Evolutionary conservation across 2,329 filamentous ascomycete species (phyloP).

Genomic region (Knoxdaviesia proteae): DNA sequence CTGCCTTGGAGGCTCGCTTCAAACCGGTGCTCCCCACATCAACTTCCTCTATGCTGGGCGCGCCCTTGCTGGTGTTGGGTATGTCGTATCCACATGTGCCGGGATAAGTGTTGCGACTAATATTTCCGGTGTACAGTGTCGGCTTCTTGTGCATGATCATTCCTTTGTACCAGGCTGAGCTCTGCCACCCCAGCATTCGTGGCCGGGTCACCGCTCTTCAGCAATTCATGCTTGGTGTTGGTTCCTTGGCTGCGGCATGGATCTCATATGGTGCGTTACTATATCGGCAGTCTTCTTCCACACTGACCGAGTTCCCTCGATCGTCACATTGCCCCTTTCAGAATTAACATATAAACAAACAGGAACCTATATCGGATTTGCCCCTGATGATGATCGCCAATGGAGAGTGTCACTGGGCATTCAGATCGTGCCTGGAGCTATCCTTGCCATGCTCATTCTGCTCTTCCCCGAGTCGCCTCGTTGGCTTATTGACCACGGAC

Average conservation of each 20-base stretch:
- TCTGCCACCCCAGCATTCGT: slow-evolving; percentile 59
- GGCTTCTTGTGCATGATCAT: slow-evolving; percentile 18
- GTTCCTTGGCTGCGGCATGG: slow-evolving; percentile 52
- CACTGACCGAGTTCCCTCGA: slow-evolving; percentile 1
- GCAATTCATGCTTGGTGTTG: slow-evolving; percentile 68
- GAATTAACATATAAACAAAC: slow-evolving; percentile 1
- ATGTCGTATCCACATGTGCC: slow-evolving; percentile 5
- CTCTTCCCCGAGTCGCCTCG: slow-evolving; percentile 51
- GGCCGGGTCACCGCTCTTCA: slow-evolving; percentile 56
- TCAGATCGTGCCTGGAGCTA: slow-evolving; percentile 46
- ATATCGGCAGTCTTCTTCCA: background rate
- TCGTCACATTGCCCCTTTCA: background rate
- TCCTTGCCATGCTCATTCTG: slow-evolving; percentile 42
- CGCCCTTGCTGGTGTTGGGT: slow-evolving; percentile 42
- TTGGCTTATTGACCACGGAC: slow-evolving; percentile 57
- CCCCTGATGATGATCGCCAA: slow-evolving; percentile 11
- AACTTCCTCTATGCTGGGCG: slow-evolving; percentile 50
- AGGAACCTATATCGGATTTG: slow-evolving; percentile 12
- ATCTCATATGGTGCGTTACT: slow-evolving; percentile 39
- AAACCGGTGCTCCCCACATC: slow-evolving; percentile 41
- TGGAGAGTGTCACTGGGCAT: slow-evolving; percentile 34
- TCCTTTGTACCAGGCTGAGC: slow-evolving; percentile 56
- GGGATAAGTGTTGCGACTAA: background rate
- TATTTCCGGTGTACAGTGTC: slow-evolving; percentile 15
- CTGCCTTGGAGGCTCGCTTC: slow-evolving; percentile 48